phyloP scores from a whole-genome alignment of 768 basidiomycete species.

The Mycena indigotica region DNA sequence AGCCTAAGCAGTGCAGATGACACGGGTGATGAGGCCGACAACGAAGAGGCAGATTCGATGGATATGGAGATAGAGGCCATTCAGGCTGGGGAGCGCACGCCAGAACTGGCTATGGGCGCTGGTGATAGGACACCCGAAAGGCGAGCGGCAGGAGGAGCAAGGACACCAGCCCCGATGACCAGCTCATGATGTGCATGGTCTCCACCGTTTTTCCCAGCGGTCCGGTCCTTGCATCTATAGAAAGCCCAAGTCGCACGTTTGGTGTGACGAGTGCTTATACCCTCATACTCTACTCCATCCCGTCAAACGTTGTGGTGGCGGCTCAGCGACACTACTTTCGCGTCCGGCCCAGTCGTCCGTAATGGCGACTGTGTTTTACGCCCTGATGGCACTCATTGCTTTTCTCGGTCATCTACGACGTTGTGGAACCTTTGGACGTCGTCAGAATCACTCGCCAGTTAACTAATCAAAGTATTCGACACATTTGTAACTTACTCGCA shows the following conservation, averaged over 20 bases:
- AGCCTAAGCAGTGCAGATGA: slow-evolving; percentile 29
- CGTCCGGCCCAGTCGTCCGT: too few species aligned
- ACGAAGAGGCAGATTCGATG: slow-evolving; percentile 25
- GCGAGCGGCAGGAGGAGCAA: slow-evolving; percentile 4
- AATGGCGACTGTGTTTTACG: too few species aligned
- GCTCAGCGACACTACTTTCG: too few species aligned
- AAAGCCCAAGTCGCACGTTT: not conserved
- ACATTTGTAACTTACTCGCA: too few species aligned
- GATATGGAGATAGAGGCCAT: slow-evolving; percentile 13
- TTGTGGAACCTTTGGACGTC: too few species aligned
- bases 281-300: not conserved
- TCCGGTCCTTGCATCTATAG: not conserved
- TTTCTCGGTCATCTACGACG: too few species aligned
- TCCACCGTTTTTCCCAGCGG: not conserved
- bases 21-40: slow-evolving; percentile 36
- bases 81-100: slow-evolving; percentile 24
- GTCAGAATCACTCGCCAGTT: too few species aligned
- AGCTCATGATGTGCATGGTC: slow-evolving; percentile 12
- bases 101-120: slow-evolving; percentile 26
- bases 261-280: not conserved
- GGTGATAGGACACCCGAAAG: slow-evolving; percentile 17
- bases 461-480: too few species aligned
- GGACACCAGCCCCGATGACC: slow-evolving; percentile 19
- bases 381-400: too few species aligned
- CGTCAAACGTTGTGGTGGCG: too few species aligned